Evolutionary conservation across 495 filamentous ascomycete species (phyloP).

Genomic region (Clavariopsis aquatica): DNA sequence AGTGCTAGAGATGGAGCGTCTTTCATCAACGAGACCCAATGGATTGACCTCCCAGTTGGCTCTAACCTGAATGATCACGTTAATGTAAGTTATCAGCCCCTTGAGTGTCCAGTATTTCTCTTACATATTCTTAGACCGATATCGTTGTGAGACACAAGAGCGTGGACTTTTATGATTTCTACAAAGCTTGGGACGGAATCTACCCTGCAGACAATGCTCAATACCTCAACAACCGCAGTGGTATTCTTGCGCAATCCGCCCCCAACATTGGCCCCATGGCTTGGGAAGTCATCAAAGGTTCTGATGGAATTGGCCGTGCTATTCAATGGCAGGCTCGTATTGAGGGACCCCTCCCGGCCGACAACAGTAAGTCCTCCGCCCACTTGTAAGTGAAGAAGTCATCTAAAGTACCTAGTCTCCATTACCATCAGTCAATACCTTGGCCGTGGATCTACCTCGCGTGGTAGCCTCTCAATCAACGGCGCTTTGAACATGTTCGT

Average conservation of each 20-base stretch:
- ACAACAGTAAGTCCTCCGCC: conserved; percentile 31
- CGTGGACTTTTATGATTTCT: conserved; percentile 66
- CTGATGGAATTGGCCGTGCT: conserved; percentile 65
- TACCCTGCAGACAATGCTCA: conserved; percentile 49
- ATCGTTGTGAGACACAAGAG: conserved; percentile 62
- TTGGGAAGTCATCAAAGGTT: conserved; percentile 61
- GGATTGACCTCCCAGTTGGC: conserved; percentile 75
- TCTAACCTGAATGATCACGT: conserved; percentile 71
- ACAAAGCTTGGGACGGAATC: conserved; percentile 57
- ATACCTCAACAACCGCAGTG: conserved; percentile 56
- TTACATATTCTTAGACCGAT: conserved; percentile 57
- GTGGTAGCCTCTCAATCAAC: conserved; percentile 65
- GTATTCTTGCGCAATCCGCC: conserved; percentile 68
- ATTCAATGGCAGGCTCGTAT: conserved; percentile 67
- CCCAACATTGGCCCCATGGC: conserved; percentile 65
- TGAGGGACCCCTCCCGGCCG: conserved; percentile 43
- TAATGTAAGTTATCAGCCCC: conserved; percentile 17
- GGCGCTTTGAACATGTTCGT: conserved; percentile 57
- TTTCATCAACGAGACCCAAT: conserved; percentile 60
- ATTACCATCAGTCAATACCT: conserved; percentile 69
- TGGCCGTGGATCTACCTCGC: conserved; percentile 61
- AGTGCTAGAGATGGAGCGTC: conserved; percentile 38
- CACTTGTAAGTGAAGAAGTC: conserved; percentile 41
- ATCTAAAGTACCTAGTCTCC: conserved; percentile 41
- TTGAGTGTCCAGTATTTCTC: conserved; percentile 31